Base-by-base conservation (phyloP, 768 basidiomycete genomes). In the Omphalotus guepiniiformis region DNA sequence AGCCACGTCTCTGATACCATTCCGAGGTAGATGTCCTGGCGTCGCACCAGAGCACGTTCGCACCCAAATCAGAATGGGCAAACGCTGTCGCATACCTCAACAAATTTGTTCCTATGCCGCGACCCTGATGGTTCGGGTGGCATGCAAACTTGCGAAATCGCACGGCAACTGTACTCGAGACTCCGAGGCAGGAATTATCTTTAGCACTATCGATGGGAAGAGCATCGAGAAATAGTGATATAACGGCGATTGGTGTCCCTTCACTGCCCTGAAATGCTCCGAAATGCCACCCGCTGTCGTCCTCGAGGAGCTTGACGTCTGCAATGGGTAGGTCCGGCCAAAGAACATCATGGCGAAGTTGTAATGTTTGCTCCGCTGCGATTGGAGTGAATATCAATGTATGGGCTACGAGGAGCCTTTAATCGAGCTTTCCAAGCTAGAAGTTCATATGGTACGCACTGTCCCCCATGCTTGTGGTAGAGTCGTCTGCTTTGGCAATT, bases 111-210 rank as follows among this genome's bases (percentile, higher is more conserved):
- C 78, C 80, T 50, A 85, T 66, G 21, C 80, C 80, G 51, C 56
- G 69, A 18, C 74, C 69, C 62, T 80, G 81, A 56, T 71, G 68
- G n/a, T 59, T 52, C 26, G 70, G 65, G 37, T 73, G 66, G 61
- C 78, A 83, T 15, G 80, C 76, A 56, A 83, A 84, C 57, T 83
- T 83, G 51, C 79, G 68, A 63, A 83, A 82, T 23, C 78, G 72
- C 18, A 71, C 70, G 27, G 44, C 38, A 55, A 32, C 45, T 46
- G 39, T 37, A 32, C 21, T 47, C 42, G 35, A 21, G 38, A 48
- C n/a, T 41, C n/a, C 7, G 6, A n/a, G 18, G 6, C 11, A 19
- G n/a, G 44, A 22, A 23, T 55, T 43, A 50, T 58, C 22, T 38
- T 39, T 38, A n/a, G 18, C 25, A 23, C 49, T 56, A 59, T 64